phyloP scores from a whole-genome alignment of 345 rosid genomes.

The Carallia brachiata region DNA sequence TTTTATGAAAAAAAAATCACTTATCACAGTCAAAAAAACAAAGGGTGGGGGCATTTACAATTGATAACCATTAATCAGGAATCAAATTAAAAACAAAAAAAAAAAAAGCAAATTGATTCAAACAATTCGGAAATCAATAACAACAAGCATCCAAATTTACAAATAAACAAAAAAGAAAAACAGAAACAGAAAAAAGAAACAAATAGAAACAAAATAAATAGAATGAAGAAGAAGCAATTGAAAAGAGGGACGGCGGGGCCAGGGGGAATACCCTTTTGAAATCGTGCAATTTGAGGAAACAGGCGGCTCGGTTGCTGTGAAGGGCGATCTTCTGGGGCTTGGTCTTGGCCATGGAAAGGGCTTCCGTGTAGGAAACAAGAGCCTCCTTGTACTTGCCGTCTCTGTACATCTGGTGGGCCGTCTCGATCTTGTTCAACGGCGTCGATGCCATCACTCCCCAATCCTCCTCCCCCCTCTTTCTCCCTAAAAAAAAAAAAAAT shows the following conservation, averaged over 20 bases:
- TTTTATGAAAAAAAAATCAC: no score
- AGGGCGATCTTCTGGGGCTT: conserved; percentile 80
- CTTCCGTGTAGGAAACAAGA: conserved; percentile 66
- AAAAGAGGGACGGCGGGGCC: background rate
- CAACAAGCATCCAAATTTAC: background rate
- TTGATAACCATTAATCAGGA: no score
- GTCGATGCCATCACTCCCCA: conserved; percentile 45
- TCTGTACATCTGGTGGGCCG: conserved; percentile 79
- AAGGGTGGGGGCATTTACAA: no score
- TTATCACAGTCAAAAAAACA: no score
- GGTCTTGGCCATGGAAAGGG: conserved; percentile 65
- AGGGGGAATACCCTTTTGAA: conserved; percentile 56
- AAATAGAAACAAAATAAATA: background rate
- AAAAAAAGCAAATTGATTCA: no score
- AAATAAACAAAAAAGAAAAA: background rate
- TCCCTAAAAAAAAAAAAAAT: no score
- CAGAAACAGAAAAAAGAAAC: background rate
- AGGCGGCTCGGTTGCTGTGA: conserved; percentile 95
- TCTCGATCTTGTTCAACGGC: conserved; percentile 67
- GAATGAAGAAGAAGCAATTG: background rate
- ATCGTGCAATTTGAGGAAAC: conserved; percentile 72
- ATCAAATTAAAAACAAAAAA: no score
- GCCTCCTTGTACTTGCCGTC: conserved; percentile 73
- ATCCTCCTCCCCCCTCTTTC: background rate
- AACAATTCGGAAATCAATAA: no score